Percentiles rank a stretch among this genome's conserved stretches.
Conservation (phyloP, 306 rosid genomes). For the Cucumis sativus region Cucumber_9930_V3 NC_026656.2:22107001-22107500, state of each 20-base stretch:
- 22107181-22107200: background rate
- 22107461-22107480: slow-evolving; percentile 95
- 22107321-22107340: background rate
- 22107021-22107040: background rate
- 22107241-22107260: background rate
- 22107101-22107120: too few relatives aligned
- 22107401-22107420: background rate
- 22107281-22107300: background rate
- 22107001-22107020: background rate
- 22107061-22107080: background rate
- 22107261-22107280: background rate
- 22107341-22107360: background rate
- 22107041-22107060: background rate
- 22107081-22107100: background rate
- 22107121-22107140: too few relatives aligned
- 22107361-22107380: background rate
- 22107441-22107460: slow-evolving; percentile 77
- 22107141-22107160: too few relatives aligned
- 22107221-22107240: background rate
- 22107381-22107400: background rate
- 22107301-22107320: background rate
- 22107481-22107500: slow-evolving; percentile 65
- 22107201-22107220: background rate
- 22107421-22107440: slow-evolving; percentile 33
- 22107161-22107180: background rate